Evolutionary conservation across 148 eudicot genomes (phyloP), one percentile per base, ranked within the genome.

Genomic region (Persicaria maculosa): DNA sequence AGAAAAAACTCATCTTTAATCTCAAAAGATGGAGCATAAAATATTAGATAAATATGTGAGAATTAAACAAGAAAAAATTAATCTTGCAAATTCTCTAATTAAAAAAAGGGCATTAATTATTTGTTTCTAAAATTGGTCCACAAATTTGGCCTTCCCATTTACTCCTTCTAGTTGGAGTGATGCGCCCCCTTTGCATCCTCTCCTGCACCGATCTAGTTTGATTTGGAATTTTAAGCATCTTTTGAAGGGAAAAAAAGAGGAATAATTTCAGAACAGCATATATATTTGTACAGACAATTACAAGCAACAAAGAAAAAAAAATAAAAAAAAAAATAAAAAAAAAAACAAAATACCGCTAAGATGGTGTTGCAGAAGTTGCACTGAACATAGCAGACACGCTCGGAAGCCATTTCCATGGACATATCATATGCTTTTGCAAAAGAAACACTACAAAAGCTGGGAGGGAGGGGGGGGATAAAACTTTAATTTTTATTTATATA

Each of bases 331-430:
- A 12, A 48, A 7, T 48, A 36, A 31, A 40, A 65, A 12, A 12
- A n/a, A 40, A 40, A 65, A 12, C 9, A 48, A 8, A 36, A 50
- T 93, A 93, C 98, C 97, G 91, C 98, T 74, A 93, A 73, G 76
- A 93, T 81, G 78, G 92, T 93, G 90, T 84, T 89, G 98, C 98
- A 93, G 88, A 83, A 88, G 83, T 86, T 91, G 92, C 98, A 93
- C 75, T 93, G 92, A 73, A 91, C 94, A 79, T 93, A 93, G 75
- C 92, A 91, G 76, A 93, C 91, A 20, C 90, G 92, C 72, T 91
- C 97, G n/a, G 89, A 77, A 68, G 85, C 67, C 77, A 85, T 78
- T 57, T 93, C 93, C 85, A 83, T 75, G 44, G 92, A 84, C 85
- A 89, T 80, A 71, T 75, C 64, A 50, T 65, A 65, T 12, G 70